phyloP scores from a whole-genome alignment of 139 green algal species.

The Edaphochlamys debaryana region DNA sequence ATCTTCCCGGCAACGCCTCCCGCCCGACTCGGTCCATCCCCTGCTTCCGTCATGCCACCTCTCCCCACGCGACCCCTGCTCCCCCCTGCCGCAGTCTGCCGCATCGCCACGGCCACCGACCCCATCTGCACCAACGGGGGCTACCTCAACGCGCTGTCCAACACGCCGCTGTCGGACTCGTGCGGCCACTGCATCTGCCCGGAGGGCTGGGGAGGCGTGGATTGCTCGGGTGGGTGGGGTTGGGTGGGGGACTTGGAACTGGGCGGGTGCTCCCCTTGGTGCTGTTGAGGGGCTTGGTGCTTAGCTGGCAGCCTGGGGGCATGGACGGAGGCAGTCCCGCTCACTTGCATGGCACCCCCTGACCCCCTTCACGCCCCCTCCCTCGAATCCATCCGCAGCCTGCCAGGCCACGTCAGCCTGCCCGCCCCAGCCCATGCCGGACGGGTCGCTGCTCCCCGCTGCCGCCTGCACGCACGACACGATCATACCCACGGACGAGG shows the following conservation, averaged over 20 bases:
- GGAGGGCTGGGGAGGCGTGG: slow-evolving; percentile 59
- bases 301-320: no score
- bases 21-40: no score
- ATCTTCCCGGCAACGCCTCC: no score
- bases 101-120: slow-evolving; percentile 44
- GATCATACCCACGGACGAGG: slow-evolving; percentile 18
- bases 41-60: not conserved
- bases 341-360: no score
- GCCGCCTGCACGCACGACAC: slow-evolving; percentile 30
- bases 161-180: slow-evolving; percentile 48
- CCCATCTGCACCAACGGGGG: slow-evolving; percentile 68
- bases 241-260: no score
- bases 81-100: slow-evolving; percentile 43
- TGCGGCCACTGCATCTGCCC: slow-evolving; percentile 71
- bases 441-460: slow-evolving; percentile 32
- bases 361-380: no score
- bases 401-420: slow-evolving; percentile 16
- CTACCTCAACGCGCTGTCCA: slow-evolving; percentile 58
- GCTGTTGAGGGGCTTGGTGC: no score
- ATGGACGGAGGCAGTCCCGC: no score
- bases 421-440: slow-evolving; percentile 26
- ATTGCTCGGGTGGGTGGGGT: slow-evolving; percentile 62
- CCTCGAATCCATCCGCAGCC: slow-evolving; percentile 22
- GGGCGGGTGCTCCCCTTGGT: no score
- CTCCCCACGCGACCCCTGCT: no score